Evolutionary conservation across 2,329 filamentous ascomycete species (phyloP).

Genomic region (Cytospora schulzeri): DNA sequence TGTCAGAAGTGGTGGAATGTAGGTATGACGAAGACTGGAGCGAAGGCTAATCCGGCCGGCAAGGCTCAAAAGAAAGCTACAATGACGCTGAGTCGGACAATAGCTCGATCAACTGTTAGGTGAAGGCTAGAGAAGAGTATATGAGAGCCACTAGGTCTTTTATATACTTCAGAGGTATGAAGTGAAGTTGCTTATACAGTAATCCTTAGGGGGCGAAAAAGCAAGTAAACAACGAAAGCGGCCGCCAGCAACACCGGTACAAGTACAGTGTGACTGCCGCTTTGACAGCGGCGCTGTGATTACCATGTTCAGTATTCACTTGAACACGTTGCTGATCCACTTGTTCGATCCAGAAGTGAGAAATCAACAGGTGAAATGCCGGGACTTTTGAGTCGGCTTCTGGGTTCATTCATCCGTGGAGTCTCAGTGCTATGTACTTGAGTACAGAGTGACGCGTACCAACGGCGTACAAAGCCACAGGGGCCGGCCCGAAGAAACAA

Average conservation of each 20-base stretch:
- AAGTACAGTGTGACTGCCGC: background rate
- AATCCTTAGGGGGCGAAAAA: background rate
- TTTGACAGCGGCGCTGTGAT: background rate
- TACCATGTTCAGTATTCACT: background rate
- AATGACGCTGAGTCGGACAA: background rate
- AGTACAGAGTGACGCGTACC: background rate
- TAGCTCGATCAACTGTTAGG: background rate
- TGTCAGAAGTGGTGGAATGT: background rate
- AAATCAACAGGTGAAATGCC: too few relatives aligned
- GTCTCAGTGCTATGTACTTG: background rate
- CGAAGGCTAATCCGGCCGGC: slow-evolving; percentile 17
- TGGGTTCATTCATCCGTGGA: background rate
- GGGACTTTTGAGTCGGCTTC: background rate
- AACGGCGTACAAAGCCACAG: background rate
- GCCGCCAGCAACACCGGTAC: background rate
- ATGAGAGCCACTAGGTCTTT: slow-evolving; percentile 16
- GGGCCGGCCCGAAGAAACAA: background rate
- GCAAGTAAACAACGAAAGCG: background rate
- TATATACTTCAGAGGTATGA: background rate
- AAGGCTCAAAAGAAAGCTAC: slow-evolving; percentile 12
- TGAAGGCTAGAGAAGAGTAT: background rate
- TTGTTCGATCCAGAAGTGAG: background rate
- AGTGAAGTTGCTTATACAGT: background rate
- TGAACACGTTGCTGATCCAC: background rate
- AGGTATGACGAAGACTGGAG: slow-evolving; percentile 19